Evolutionary conservation across 352 stramenopile species (phyloP).

Genomic region (Pilasporangium apinafurcum): DNA sequence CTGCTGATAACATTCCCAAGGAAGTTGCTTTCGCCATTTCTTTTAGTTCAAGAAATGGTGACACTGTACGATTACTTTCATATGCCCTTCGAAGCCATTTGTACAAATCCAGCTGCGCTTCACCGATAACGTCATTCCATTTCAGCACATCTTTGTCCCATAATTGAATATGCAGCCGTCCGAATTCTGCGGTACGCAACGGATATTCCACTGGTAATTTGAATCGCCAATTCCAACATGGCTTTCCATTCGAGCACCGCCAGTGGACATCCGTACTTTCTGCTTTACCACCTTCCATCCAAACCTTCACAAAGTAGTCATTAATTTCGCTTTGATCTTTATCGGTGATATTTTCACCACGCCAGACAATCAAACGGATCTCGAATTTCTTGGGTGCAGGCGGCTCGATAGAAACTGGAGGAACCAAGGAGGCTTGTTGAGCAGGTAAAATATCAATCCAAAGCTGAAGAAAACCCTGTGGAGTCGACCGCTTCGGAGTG

Average conservation of each 20-base stretch:
- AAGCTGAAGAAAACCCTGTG: slow-evolving; percentile 66
- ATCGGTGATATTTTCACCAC: slow-evolving; percentile 76
- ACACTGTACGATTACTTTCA: slow-evolving; percentile 42
- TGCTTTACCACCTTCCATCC: slow-evolving; percentile 68
- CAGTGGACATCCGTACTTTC: slow-evolving; percentile 88
- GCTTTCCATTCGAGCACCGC: slow-evolving; percentile 86
- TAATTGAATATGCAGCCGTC: slow-evolving; percentile 85
- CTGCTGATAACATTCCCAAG: background rate
- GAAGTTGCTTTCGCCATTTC: slow-evolving; percentile 3
- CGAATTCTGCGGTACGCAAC: slow-evolving; percentile 67
- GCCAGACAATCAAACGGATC: slow-evolving; percentile 88
- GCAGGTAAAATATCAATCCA: slow-evolving; percentile 90
- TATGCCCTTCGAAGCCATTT: slow-evolving; percentile 70
- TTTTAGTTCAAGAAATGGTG: slow-evolving; percentile 65
- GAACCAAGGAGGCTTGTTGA: slow-evolving; percentile 52
- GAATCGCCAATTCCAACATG: slow-evolving; percentile 90
- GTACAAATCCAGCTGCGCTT: slow-evolving; percentile 82
- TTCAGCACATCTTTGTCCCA: slow-evolving; percentile 93
- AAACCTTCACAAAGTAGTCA: slow-evolving; percentile 90
- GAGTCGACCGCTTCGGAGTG: slow-evolving; percentile 55
- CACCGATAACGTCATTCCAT: slow-evolving; percentile 88
- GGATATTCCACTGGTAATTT: slow-evolving; percentile 86
- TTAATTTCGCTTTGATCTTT: slow-evolving; percentile 77
- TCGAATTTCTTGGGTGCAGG: slow-evolving; percentile 72
- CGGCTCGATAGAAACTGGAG: slow-evolving; percentile 61